Evolutionary conservation across 1,284 basidiomycete genomes (phyloP).

Genomic region (Trichosporon asahii): DNA sequence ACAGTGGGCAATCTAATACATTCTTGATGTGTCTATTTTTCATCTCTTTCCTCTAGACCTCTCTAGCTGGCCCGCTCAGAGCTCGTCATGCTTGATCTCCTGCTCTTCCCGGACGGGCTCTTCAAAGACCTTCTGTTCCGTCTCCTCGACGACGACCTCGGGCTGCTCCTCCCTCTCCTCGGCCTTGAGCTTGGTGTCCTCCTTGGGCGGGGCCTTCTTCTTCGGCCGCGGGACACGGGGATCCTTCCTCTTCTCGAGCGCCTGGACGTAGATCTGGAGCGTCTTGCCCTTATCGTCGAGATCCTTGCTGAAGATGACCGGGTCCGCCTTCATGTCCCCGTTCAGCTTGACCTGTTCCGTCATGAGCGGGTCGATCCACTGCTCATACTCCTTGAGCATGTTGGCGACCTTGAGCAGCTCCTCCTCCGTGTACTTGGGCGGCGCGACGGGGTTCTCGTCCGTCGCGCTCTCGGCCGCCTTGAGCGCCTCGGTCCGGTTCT

Average conservation of each 20-base stretch:
- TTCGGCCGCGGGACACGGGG: constrained; percentile 20
- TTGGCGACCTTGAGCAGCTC: constrained; percentile 73
- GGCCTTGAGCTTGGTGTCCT: too few species aligned
- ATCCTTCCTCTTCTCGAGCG: constrained; percentile 15
- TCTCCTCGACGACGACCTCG: background rate
- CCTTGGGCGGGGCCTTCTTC: constrained; percentile 7
- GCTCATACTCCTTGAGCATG: constrained; percentile 69
- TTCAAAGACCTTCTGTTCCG: background rate
- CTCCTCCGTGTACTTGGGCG: constrained; percentile 73
- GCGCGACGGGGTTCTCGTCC: constrained; percentile 54
- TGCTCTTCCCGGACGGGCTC: background rate
- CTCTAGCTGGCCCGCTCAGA: background rate
- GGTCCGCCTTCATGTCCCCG: constrained; percentile 65
- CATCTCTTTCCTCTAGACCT: background rate
- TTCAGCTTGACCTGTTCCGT: constrained; percentile 69
- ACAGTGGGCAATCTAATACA: background rate
- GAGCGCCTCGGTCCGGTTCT: constrained; percentile 58
- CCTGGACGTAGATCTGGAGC: constrained; percentile 65
- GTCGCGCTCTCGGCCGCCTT: constrained; percentile 51
- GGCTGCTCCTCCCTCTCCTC: background rate
- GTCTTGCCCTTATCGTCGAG: constrained; percentile 75
- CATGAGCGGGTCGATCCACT: constrained; percentile 73
- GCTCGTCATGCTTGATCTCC: background rate
- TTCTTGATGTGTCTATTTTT: background rate
- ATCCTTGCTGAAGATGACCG: constrained; percentile 73